phyloP scores from a whole-genome alignment of 2,329 filamentous ascomycete species.

The Monosporascus sp. region DNA sequence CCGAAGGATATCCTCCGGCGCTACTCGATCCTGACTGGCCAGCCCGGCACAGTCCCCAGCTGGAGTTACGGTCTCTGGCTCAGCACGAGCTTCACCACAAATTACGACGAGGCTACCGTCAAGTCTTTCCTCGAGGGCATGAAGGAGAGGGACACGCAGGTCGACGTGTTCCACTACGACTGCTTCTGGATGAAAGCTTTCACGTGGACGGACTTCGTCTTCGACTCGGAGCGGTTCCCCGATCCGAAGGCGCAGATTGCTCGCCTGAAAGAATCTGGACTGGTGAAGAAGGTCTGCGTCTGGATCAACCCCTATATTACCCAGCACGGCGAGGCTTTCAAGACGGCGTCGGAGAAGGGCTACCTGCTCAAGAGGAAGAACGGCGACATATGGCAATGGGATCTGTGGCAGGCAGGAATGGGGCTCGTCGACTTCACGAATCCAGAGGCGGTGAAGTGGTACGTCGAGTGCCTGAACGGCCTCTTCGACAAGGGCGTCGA shows the following conservation, averaged over 20 bases:
- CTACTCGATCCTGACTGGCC: conserved; percentile 65
- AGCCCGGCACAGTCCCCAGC: conserved; percentile 58
- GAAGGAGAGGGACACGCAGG: conserved; percentile 57
- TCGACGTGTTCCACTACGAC: conserved; percentile 72
- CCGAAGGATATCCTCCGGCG: conserved; percentile 67
- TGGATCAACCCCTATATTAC: conserved; percentile 76
- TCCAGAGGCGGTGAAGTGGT: conserved; percentile 63
- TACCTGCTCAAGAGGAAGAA: conserved; percentile 67
- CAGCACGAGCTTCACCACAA: conserved; percentile 70
- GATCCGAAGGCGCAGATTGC: conserved; percentile 61
- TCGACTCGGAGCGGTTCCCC: conserved; percentile 63
- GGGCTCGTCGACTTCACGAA: conserved; percentile 71
- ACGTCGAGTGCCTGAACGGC: conserved; percentile 52
- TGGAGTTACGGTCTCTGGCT: conserved; percentile 78
- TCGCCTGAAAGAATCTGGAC: conserved; percentile 57
- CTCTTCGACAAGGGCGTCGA: conserved; percentile 68
- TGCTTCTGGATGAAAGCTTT: conserved; percentile 76
- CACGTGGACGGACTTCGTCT: conserved; percentile 71
- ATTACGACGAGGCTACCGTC: conserved; percentile 67
- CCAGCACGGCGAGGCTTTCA: conserved; percentile 63
- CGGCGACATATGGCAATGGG: conserved; percentile 71
- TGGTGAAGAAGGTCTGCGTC: conserved; percentile 62
- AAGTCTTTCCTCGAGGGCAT: conserved; percentile 65
- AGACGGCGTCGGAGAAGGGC: conserved; percentile 58
- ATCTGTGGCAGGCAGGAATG: conserved; percentile 75